Percentiles rank a stretch among this genome's conserved stretches.
Evolutionary conservation across 2,329 filamentous ascomycete species (phyloP).

Genomic region (Pseudocercospora musae): DNA sequence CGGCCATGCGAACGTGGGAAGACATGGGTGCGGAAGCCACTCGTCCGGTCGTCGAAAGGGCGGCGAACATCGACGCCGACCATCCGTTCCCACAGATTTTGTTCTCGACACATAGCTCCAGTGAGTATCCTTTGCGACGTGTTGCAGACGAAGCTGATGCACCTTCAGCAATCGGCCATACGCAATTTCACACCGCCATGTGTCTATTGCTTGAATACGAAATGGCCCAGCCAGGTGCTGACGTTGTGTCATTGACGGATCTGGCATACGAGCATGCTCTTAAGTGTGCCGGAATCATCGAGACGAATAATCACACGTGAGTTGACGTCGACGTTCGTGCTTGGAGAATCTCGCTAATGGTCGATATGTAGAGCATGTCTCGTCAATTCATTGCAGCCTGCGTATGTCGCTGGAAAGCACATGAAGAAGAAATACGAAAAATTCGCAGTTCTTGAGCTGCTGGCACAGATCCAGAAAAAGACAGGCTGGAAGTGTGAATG

Average conservation of each 20-base stretch:
- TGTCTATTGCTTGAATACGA: constrained; percentile 14
- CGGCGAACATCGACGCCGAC: constrained; percentile 12
- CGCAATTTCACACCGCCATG: constrained; percentile 14
- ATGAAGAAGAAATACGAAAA: constrained; percentile 18
- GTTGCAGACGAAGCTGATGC: not conserved
- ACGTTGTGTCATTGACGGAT: not conserved
- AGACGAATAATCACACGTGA: constrained; percentile 16
- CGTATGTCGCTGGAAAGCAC: constrained; percentile 13
- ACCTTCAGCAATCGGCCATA: constrained; percentile 9
- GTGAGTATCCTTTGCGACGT: not conserved
- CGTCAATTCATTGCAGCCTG: constrained; percentile 15
- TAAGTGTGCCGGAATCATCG: constrained; percentile 10
- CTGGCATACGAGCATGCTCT: constrained; percentile 13
- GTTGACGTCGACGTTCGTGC: not conserved
- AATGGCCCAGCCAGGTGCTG: constrained; percentile 3
- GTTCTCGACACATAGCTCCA: constrained; percentile 17
- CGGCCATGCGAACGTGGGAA: constrained; percentile 14
- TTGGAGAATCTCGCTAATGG: not conserved
- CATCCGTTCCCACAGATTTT: constrained; percentile 13
- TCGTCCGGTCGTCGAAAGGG: constrained; percentile 7
- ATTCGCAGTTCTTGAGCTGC: constrained; percentile 14
- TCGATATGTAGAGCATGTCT: constrained; percentile 9
- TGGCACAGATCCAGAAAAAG: constrained; percentile 16
- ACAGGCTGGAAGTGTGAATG: constrained; percentile 19
- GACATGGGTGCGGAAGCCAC: constrained; percentile 9